These are phyloP conservation scores for Moesziomyces aphidis DNA, from an alignment of 1,284 basidiomycete genomes.

Conservation along the genomic window DNA sequence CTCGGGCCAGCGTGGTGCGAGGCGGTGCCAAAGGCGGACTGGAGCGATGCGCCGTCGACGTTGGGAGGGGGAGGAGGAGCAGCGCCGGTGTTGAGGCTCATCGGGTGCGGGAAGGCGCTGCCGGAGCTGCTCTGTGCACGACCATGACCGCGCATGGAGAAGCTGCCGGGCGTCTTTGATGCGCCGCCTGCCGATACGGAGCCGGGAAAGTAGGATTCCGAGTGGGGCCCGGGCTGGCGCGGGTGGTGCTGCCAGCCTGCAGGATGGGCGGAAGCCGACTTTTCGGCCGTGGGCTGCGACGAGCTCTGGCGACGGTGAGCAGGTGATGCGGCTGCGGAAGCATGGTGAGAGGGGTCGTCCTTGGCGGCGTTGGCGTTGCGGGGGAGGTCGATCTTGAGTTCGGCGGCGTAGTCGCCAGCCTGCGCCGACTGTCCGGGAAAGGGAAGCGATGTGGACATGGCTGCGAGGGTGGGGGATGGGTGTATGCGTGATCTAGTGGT, in stretches of 20 bases:
- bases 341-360: constrained; percentile 4
- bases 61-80: constrained; percentile 26
- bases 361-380: constrained; percentile 15
- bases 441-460: constrained; percentile 37
- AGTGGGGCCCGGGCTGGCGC: constrained; percentile 47
- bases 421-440: constrained; percentile 32
- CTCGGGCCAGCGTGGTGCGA: constrained; percentile 16
- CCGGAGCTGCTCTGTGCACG: constrained; percentile 35
- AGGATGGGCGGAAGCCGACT: constrained; percentile 14
- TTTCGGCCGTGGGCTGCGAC: constrained; percentile 16
- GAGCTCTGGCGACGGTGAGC: constrained; percentile 30
- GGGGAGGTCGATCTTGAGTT: constrained; percentile 47
- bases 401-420: constrained; percentile 14
- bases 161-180: constrained; percentile 37
- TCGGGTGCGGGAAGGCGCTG: constrained; percentile 13
- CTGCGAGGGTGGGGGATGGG: neutral
- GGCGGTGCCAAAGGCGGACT: constrained; percentile 25
- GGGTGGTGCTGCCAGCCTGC: constrained; percentile 50
- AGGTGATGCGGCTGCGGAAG: constrained; percentile 6
- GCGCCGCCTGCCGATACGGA: constrained; percentile 8
- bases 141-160: constrained; percentile 39
- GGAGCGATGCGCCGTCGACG: constrained; percentile 26
- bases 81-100: constrained; percentile 29
- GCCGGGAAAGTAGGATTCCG: constrained; percentile 55
- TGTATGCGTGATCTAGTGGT: neutral